Percentiles rank a stretch among this genome's conserved stretches.
Conservation (phyloP, 2,329 filamentous ascomycete genomes). For the Colletotrichum echinochloae region DNA sequence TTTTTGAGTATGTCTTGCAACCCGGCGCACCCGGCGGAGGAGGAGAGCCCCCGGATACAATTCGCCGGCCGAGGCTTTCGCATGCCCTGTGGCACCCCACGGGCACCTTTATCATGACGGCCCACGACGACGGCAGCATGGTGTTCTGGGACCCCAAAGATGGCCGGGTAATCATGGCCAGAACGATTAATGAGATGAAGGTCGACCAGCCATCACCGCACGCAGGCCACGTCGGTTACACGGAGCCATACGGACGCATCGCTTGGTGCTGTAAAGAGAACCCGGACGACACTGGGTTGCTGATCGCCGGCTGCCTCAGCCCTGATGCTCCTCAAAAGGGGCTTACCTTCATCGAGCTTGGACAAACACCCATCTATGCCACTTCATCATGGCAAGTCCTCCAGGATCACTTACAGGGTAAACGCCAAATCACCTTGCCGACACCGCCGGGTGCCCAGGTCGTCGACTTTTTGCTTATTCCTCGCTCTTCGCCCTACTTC, state of each 20-base stretch:
- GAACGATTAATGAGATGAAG: conserved; percentile 80
- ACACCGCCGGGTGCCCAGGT: conserved; percentile 84
- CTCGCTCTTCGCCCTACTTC: conserved; percentile 86
- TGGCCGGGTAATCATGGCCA: conserved; percentile 83
- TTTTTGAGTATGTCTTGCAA: conserved; percentile 86
- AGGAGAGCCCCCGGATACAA: conserved; percentile 68
- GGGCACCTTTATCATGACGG: conserved; percentile 87
- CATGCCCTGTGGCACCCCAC: conserved; percentile 96
- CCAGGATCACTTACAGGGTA: conserved; percentile 82
- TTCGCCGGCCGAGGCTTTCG: conserved; percentile 79
- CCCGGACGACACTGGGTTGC: conserved; percentile 89
- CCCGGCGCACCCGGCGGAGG: conserved; percentile 87
- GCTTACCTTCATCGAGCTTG: conserved; percentile 90
- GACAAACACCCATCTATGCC: conserved; percentile 87
- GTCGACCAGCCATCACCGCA: conserved; percentile 74
- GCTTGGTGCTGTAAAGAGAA: conserved; percentile 96
- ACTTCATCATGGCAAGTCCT: conserved; percentile 92
- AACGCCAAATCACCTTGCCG: conserved; percentile 76
- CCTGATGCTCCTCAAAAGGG: conserved; percentile 77
- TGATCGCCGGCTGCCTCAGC: conserved; percentile 85
- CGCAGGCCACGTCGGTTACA: conserved; percentile 66
- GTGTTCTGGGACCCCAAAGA: conserved; percentile 97
- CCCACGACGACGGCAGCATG: conserved; percentile 89
- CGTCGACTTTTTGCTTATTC: conserved; percentile 84
- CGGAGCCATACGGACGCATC: conserved; percentile 82